These are phyloP conservation scores for Lepidium didymum DNA, from an alignment of 345 rosid genomes.

Conservation along the genomic window DNA sequence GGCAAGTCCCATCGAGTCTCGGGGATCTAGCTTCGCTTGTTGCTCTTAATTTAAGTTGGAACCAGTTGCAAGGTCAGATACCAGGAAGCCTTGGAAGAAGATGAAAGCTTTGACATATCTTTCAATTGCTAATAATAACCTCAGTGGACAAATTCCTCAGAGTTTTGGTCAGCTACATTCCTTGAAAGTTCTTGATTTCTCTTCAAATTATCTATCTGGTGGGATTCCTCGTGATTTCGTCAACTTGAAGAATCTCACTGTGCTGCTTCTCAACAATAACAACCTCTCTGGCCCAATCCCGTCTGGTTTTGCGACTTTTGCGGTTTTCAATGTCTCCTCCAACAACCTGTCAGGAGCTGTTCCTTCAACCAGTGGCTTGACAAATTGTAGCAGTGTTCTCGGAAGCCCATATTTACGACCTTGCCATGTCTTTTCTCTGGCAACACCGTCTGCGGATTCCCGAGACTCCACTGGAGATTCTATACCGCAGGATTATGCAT, in stretches of 20 bases:
- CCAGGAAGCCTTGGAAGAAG: constrained; percentile 33
- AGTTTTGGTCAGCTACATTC: constrained; percentile 32
- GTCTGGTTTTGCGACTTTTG: constrained; percentile 31
- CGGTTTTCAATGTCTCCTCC: constrained; percentile 38
- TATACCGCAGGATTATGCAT: constrained; percentile 15
- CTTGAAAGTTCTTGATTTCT: constrained; percentile 31
- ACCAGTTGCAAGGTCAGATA: constrained; percentile 43
- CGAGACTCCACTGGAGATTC: constrained; percentile 24
- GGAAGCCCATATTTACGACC: constrained; percentile 46
- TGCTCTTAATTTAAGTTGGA: constrained; percentile 46
- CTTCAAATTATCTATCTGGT: constrained; percentile 31
- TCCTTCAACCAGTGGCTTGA: constrained; percentile 32
- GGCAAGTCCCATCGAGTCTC: constrained; percentile 36
- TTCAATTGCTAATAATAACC: constrained; percentile 41
- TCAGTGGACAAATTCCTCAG: constrained; percentile 40
- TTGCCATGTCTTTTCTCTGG: constrained; percentile 37
- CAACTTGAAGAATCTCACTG: constrained; percentile 38
- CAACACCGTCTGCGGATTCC: constrained; percentile 36
- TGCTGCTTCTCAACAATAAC: constrained; percentile 42
- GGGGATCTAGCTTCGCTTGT: constrained; percentile 38
- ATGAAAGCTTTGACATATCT: constrained; percentile 39
- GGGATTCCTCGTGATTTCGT: constrained; percentile 41
- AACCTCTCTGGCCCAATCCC: constrained; percentile 46
- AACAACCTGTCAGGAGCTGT: constrained; percentile 43
- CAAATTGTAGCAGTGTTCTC: constrained; percentile 34